Evolutionary conservation across 305 asterid species (phyloP).

Genomic region (Salvia sclarea): DNA sequence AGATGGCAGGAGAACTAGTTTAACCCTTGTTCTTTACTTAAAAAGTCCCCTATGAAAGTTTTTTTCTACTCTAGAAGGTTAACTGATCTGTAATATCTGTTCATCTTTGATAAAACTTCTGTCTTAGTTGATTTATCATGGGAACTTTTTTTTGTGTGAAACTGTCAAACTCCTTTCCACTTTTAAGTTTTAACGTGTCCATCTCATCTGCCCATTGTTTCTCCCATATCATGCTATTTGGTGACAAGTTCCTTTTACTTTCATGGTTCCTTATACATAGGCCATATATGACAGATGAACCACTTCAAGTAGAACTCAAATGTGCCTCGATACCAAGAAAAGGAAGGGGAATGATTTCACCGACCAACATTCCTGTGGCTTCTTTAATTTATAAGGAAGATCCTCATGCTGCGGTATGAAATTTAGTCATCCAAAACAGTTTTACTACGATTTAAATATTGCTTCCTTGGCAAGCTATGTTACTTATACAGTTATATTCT

Average conservation of each 20-base stretch:
- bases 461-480: slow-evolving; percentile 15
- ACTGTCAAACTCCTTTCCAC: not conserved
- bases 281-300: slow-evolving; percentile 71
- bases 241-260: slow-evolving; percentile 38
- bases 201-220: slow-evolving; percentile 17
- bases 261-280: slow-evolving; percentile 60
- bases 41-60: not conserved
- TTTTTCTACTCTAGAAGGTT: slow-evolving; percentile 4
- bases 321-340: slow-evolving; percentile 49
- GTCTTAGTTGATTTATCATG: slow-evolving; percentile 6
- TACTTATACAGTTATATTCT: slow-evolving; percentile 10
- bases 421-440: slow-evolving; percentile 16
- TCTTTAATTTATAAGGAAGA: slow-evolving; percentile 80
- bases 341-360: slow-evolving; percentile 75
- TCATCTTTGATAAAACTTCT: slow-evolving; percentile 2
- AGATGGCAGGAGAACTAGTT: slow-evolving; percentile 12
- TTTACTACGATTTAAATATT: slow-evolving; percentile 10
- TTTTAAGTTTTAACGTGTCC: slow-evolving; percentile 26
- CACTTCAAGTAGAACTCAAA: slow-evolving; percentile 45
- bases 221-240: slow-evolving; percentile 24
- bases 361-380: slow-evolving; percentile 53
- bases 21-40: not conserved
- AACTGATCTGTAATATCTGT: slow-evolving; percentile 3
- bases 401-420: slow-evolving; percentile 84
- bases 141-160: not conserved